Base-by-base conservation (phyloP, 2,329 filamentous ascomycete species). In the Monosporascus ibericus region DNA sequence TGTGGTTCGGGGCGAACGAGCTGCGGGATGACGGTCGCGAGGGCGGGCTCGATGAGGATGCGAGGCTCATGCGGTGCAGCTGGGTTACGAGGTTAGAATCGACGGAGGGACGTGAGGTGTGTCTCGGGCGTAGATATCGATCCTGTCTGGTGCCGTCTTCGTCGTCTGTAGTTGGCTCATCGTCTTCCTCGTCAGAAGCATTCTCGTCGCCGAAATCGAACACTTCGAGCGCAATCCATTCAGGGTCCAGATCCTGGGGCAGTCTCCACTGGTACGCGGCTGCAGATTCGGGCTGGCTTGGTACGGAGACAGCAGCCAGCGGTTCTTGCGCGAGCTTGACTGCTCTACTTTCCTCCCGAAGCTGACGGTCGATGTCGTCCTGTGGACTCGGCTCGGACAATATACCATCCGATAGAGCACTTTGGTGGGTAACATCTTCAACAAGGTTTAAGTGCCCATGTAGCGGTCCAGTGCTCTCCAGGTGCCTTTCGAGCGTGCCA, bases 171-270 rank as follows among this genome's bases (percentile, higher is more conserved):
- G 53, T 52, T 9, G 53, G 46, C 3, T 55, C 52, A 7, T 62
- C 55, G 3, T 60, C 61, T 8, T 60, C 58, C 14, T 60, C 61
- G 37, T 55, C 51, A 0, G 63, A 59, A 14, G 65, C 66, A n/a
- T 63, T 61, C 2, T 64, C 80, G 1, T 77, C 73, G 3, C 83
- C 77, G 61, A 89, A 85, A 17, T 82, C 80, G 65, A 86, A 94
- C 1, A 96, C 88, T 65, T 96, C 90, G 17, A 96, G 82, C 0
- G 92, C 92, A 58, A 96, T 81, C 92, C 92, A 96, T 68, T 95
- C 92, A 0, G 87, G 84, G 60, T 96, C 92, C 0, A 96, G 75
- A 54, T 91, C 87, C 1, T 78, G 76, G 1, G 90, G 90, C 3
- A 95, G 73, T 11, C 75, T 73, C 79, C 83, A 86, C 7, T 72